Conservation (phyloP, 352 stramenopile species). For the Phytophthora syringae region DNA sequence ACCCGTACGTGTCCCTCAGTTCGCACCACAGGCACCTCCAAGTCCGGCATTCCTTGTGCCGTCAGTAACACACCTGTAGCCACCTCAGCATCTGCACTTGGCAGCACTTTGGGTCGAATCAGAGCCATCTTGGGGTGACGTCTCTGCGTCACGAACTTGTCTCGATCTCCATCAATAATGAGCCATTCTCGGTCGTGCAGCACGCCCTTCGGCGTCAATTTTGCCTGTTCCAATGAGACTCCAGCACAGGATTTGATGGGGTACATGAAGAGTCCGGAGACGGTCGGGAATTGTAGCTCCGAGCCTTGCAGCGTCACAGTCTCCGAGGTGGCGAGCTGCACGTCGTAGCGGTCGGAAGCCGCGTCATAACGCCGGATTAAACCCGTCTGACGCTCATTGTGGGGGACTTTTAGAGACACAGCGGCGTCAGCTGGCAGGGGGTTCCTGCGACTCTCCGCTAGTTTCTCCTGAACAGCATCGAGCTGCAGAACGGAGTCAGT, state of each 20-base stretch:
- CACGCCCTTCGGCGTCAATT: slow-evolving; percentile 66
- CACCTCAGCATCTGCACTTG: slow-evolving; percentile 36
- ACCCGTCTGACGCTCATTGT: slow-evolving; percentile 10
- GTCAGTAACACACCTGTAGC: slow-evolving; percentile 59
- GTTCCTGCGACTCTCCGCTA: slow-evolving; percentile 25
- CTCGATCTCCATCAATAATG: slow-evolving; percentile 61
- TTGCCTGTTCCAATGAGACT: slow-evolving; percentile 49
- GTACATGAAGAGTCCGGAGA: slow-evolving; percentile 75
- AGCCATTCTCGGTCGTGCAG: slow-evolving; percentile 82
- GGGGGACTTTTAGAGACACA: slow-evolving; percentile 18
- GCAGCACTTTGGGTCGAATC: slow-evolving; percentile 61
- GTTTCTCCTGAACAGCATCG: slow-evolving; percentile 36
- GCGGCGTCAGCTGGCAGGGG: slow-evolving; percentile 29
- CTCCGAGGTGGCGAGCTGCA: slow-evolving; percentile 24
- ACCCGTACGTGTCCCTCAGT: slow-evolving; percentile 39
- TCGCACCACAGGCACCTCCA: slow-evolving; percentile 61
- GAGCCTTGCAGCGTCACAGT: slow-evolving; percentile 22
- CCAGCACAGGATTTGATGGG: slow-evolving; percentile 86
- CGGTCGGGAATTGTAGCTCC: slow-evolving; percentile 37
- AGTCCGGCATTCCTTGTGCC: slow-evolving; percentile 61
- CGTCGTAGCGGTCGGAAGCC: slow-evolving; percentile 35
- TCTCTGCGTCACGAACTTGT: slow-evolving; percentile 78
- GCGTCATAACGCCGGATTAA: slow-evolving; percentile 38
- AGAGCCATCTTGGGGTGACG: slow-evolving; percentile 71
- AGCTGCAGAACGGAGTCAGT: slow-evolving; percentile 39